These are phyloP conservation scores for Hypsizygus marmoreus DNA, from an alignment of 768 basidiomycete genomes.

Conservation along the genomic window DNA sequence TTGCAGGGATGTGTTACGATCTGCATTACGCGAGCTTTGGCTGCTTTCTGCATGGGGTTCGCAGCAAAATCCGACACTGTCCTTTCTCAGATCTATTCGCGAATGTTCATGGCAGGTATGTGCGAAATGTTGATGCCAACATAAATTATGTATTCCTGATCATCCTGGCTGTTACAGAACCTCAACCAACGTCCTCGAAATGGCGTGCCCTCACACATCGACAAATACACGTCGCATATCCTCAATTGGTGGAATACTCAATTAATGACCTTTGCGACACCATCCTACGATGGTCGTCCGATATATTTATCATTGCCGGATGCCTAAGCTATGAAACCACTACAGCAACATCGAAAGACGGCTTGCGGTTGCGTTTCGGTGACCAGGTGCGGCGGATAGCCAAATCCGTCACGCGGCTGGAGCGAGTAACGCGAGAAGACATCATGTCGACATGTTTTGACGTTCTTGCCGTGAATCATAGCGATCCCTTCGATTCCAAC, in stretches of 20 bases:
- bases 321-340: slow-evolving; percentile 45
- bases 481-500: slow-evolving; percentile 44
- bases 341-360: slow-evolving; percentile 33
- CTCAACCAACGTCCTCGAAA: slow-evolving; percentile 75
- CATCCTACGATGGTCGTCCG: slow-evolving; percentile 70
- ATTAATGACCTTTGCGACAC: slow-evolving; percentile 74
- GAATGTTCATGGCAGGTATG: slow-evolving; percentile 57
- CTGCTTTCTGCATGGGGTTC: slow-evolving; percentile 74
- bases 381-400: slow-evolving; percentile 69
- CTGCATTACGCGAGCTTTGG: slow-evolving; percentile 66
- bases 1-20: slow-evolving; percentile 71
- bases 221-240: slow-evolving; percentile 68
- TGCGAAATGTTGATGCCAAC: slow-evolving; percentile 5
- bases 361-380: slow-evolving; percentile 48
- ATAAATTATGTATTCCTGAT: slow-evolving; percentile 6
- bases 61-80: slow-evolving; percentile 70
- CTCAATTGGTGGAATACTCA: slow-evolving; percentile 64
- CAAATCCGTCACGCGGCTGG: slow-evolving; percentile 61
- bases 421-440: slow-evolving; percentile 67
- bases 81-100: slow-evolving; percentile 60
- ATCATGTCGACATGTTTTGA: slow-evolving; percentile 81
- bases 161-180: slow-evolving; percentile 44
- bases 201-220: slow-evolving; percentile 77
- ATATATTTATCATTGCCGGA: slow-evolving; percentile 67
- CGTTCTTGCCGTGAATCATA: slow-evolving; percentile 60